Base-by-base conservation (phyloP, 1,139 yeast genomes). In the Insectozyma bohioensis region DNA sequence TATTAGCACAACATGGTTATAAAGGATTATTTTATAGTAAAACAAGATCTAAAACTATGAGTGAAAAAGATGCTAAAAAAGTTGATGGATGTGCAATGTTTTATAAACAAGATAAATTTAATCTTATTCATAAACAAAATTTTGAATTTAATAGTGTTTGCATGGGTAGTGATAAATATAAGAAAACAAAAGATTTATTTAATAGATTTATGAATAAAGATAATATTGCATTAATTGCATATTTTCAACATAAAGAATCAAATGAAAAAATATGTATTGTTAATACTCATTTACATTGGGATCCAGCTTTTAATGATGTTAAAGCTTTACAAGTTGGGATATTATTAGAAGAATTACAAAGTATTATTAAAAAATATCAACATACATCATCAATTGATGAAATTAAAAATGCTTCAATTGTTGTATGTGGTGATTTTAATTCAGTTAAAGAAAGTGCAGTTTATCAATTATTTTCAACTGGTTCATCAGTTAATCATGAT, bases 31-130 rank as follows among this genome's bases (percentile, higher is more conserved):
- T 86, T 62, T 85, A 80, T 61, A 85, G 85, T 39, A 94, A 94
- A 60, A 85, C 95, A 6, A 76, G 99, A 53, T 88, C 96, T 5
- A 85, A 87, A 60, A 87, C 97, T 10, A 87, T 88, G 96, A 72
- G 73, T 43, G 90, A 84, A 45, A 66, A 65, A 35, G 95, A 86
- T 45, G 80, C 94, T 17, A 85, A 84, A 56, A 85, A 85, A 52
- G 98, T 94, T 30, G 99, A 94, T 60, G 99, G 98, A 12, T 92
- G 98, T 72, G 97, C 97, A 14, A 80, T 90, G 1, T 92, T 92
- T 55, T 94, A 74, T 67, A 84, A 78, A 50, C 65, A 76, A 23
- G 63, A 69, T 35, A 80, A 82, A 54, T 87, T 92, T 58, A 75
- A 76, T 39, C 68, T 88, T 41, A 49, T 84, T 31, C 88, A 79